Evolutionary conservation across 108 stramenopile genomes (phyloP).

Genomic region (Asterionellopsis glacialis): DNA sequence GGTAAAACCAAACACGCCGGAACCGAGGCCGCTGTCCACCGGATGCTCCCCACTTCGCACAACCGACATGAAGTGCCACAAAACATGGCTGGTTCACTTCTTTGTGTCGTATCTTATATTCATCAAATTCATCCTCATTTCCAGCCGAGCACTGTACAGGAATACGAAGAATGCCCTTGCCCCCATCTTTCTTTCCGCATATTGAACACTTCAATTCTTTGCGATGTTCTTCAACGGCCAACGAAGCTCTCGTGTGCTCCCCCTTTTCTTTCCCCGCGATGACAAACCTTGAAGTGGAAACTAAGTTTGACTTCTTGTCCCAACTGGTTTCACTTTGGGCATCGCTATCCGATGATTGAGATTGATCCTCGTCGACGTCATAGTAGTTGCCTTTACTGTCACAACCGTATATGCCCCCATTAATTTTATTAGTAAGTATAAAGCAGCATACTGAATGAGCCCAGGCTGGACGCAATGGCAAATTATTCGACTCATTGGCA

Average conservation of each 20-base stretch:
- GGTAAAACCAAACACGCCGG: conserved; percentile 1
- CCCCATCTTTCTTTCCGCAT: conserved; percentile 31
- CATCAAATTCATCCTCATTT: conserved; percentile 24
- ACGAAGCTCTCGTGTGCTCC: background rate
- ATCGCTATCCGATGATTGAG: background rate
- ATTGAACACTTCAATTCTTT: conserved; percentile 29
- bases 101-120: background rate
- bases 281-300: conserved; percentile 10
- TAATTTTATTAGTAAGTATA: conserved; percentile 14
- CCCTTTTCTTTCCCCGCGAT: conserved; percentile 5
- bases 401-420: conserved; percentile 35
- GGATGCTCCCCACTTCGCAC: background rate
- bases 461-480: conserved; percentile 24
- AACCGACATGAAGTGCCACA: conserved; percentile 1
- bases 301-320: conserved; percentile 1
- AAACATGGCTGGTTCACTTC: background rate
- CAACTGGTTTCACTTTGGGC: background rate
- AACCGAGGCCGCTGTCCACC: background rate
- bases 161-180: conserved; percentile 15
- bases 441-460: conserved; percentile 42
- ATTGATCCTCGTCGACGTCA: conserved; percentile 9
- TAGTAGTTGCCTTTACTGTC: conserved; percentile 20
- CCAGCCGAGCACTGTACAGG: conserved; percentile 47
- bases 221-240: conserved; percentile 17
- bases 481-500: conserved; percentile 1